Percentiles rank a stretch among this genome's conserved stretches.
Evolutionary conservation across 768 basidiomycete genomes (phyloP).

Genomic region (Sarcodon sp.): DNA sequence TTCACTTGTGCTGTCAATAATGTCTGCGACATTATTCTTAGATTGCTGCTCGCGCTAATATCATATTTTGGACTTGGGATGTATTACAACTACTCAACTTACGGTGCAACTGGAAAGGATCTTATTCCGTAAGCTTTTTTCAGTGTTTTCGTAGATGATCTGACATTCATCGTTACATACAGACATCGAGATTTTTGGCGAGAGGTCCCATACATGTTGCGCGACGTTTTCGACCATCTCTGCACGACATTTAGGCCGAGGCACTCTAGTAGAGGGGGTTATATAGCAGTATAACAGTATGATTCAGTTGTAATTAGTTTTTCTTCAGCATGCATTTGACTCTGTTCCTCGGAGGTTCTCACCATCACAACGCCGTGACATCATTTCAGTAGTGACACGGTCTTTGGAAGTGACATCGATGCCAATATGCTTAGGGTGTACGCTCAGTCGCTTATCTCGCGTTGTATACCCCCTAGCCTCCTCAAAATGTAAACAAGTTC

Average conservation of each 20-base stretch:
- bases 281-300: slow-evolving; percentile 52
- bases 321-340: neutral
- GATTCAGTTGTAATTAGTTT: neutral
- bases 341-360: neutral
- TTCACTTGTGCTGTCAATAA: neutral
- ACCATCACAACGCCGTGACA: neutral
- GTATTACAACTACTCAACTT: slow-evolving; percentile 82
- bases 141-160: slow-evolving; percentile 2
- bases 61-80: slow-evolving; percentile 71
- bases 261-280: slow-evolving; percentile 55
- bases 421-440: too few relatives aligned
- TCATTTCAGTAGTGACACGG: neutral
- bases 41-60: slow-evolving; percentile 49
- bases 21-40: slow-evolving; percentile 13
- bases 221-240: slow-evolving; percentile 65
- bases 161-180: slow-evolving; percentile 4
- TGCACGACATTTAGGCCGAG: slow-evolving; percentile 63
- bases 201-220: slow-evolving; percentile 79
- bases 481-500: too few relatives aligned
- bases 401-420: too few relatives aligned
- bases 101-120: slow-evolving; percentile 74
- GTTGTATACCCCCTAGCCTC: too few relatives aligned
- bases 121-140: slow-evolving; percentile 62
- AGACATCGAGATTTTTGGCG: slow-evolving; percentile 88
- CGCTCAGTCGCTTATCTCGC: too few relatives aligned